Conservation (phyloP, 495 filamentous ascomycete species). For the Neurospora sp. region DNA sequence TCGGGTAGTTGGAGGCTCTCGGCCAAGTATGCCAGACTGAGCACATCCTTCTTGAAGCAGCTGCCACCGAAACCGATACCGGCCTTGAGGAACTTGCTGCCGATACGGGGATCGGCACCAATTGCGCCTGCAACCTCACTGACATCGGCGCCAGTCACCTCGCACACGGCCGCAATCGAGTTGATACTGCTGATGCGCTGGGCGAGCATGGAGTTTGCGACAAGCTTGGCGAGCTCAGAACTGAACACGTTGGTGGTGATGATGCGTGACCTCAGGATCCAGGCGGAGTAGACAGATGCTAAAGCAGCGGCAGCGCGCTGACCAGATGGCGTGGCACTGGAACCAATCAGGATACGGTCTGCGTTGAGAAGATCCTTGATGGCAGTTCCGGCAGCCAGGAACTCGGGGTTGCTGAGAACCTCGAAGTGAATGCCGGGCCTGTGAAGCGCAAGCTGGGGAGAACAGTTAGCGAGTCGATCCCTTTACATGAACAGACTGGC, state of each 20-base stretch:
- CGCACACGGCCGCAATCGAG: slow-evolving; percentile 66
- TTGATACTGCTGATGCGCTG: slow-evolving; percentile 78
- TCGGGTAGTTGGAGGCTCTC: slow-evolving; percentile 58
- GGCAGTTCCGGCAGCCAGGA: slow-evolving; percentile 68
- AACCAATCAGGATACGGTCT: slow-evolving; percentile 70
- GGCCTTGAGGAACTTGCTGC: slow-evolving; percentile 59
- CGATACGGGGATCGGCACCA: slow-evolving; percentile 62
- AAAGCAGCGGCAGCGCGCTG: slow-evolving; percentile 51
- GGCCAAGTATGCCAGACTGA: slow-evolving; percentile 64
- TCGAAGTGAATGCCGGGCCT: slow-evolving; percentile 58
- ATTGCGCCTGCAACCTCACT: slow-evolving; percentile 56
- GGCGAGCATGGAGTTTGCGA: slow-evolving; percentile 69
- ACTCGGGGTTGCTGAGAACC: slow-evolving; percentile 73
- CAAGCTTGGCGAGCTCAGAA: slow-evolving; percentile 67
- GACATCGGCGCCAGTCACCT: slow-evolving; percentile 63
- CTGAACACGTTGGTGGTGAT: slow-evolving; percentile 66
- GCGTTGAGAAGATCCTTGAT: slow-evolving; percentile 60
- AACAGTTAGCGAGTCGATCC: neutral
- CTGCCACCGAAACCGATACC: slow-evolving; percentile 70
- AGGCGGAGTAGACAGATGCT: slow-evolving; percentile 53
- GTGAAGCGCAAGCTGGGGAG: slow-evolving; percentile 25
- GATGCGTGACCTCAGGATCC: slow-evolving; percentile 56
- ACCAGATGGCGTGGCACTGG: slow-evolving; percentile 42
- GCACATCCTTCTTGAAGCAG: slow-evolving; percentile 74
- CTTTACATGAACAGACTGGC: neutral